Conservation (phyloP, 2,329 filamentous ascomycete genomes). For the Fusarium goolgardi region DNA sequence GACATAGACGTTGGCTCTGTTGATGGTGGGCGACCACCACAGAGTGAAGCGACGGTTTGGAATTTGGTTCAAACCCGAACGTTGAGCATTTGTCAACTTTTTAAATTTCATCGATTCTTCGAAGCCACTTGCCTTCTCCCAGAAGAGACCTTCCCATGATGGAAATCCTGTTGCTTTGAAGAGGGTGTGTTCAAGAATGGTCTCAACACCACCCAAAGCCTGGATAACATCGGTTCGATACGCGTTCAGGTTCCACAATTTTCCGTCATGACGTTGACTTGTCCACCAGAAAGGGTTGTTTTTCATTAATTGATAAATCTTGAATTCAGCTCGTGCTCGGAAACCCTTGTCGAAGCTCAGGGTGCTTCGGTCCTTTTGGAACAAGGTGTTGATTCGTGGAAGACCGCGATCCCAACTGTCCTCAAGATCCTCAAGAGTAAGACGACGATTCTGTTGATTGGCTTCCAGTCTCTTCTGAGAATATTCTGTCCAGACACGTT, state of each 20-base stretch:
- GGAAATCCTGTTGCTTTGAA: conserved; percentile 98
- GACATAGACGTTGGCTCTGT: conserved; percentile 96
- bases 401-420: conserved; percentile 98
- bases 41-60: conserved; percentile 98
- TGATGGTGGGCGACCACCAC: conserved; percentile 97
- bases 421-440: conserved; percentile 95
- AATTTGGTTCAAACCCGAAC: conserved; percentile 97
- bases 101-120: conserved; percentile 92
- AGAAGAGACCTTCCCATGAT: conserved; percentile 96
- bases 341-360: conserved; percentile 99
- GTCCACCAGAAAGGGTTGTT: conserved; percentile 99
- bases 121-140: conserved; percentile 71
- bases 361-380: conserved; percentile 98
- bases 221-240: conserved; percentile 98
- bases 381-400: conserved; percentile 97
- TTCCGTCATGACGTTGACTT: conserved; percentile 95
- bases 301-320: conserved; percentile 99
- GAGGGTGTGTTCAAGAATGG: conserved; percentile 94
- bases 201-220: conserved; percentile 94
- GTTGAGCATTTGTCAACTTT: conserved; percentile 96
- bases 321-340: conserved; percentile 94
- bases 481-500: conserved; percentile 99
- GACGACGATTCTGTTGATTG: conserved; percentile 93
- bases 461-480: conserved; percentile 97
- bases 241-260: conserved; percentile 95